Conservation (phyloP, 768 basidiomycete species). For the Lentinula sp. region DNA sequence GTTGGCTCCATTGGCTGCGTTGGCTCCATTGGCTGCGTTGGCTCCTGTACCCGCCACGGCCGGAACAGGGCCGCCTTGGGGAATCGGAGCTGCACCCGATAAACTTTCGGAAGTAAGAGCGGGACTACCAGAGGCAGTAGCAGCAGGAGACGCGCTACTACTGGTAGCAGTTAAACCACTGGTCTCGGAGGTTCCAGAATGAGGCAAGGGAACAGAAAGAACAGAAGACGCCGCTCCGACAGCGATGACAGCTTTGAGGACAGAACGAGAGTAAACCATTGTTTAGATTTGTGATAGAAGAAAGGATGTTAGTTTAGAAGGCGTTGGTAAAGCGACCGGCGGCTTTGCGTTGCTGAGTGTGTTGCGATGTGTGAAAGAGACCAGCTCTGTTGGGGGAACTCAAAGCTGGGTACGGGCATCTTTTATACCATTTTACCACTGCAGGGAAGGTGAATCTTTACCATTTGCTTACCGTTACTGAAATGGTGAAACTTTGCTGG, state of each 20-base stretch:
- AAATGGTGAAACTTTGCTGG: not conserved
- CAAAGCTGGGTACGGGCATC: not conserved
- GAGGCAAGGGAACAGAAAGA: not conserved
- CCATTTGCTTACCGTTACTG: not conserved
- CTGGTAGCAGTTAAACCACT: too few relatives aligned
- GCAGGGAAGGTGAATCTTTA: not conserved
- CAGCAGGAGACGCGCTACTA: not conserved
- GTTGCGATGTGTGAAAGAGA: not conserved
- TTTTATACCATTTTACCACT: not conserved
- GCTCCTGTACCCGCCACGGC: too few relatives aligned
- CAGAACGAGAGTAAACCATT: not conserved
- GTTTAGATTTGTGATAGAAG: not conserved
- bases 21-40: too few relatives aligned
- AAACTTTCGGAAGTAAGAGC: not conserved
- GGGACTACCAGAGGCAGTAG: not conserved
- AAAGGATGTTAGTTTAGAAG: not conserved
- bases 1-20: too few relatives aligned
- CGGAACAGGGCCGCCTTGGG: not conserved
- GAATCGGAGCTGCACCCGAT: not conserved
- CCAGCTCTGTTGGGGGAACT: not conserved
- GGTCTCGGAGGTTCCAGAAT: not conserved
- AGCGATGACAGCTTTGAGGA: not conserved
- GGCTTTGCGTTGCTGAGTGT: not conserved
- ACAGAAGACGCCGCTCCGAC: not conserved
- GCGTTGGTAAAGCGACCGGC: not conserved